Evolutionary conservation across 2,329 filamentous ascomycete species (phyloP).

Genomic region (Capronia americana): DNA sequence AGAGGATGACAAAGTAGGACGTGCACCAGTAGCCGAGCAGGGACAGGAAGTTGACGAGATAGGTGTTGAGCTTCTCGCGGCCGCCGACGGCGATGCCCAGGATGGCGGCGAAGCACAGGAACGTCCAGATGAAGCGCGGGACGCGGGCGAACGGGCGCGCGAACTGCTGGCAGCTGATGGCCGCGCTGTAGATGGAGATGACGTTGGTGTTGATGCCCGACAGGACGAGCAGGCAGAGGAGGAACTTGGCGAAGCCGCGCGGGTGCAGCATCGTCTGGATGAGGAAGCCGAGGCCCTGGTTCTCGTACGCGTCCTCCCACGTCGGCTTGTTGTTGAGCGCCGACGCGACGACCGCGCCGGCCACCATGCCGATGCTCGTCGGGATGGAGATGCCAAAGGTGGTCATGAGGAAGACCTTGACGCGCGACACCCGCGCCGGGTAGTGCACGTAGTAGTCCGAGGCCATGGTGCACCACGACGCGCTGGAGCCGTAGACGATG

Average conservation of each 20-base stretch:
- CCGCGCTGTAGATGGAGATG: conserved; percentile 51
- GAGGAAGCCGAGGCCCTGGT: conserved; percentile 54
- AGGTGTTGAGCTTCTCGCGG: conserved; percentile 51
- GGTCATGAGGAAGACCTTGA: conserved; percentile 53
- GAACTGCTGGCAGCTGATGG: conserved; percentile 50
- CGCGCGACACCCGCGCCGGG: conserved; percentile 31
- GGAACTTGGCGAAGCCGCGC: conserved; percentile 54
- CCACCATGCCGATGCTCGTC: conserved; percentile 58
- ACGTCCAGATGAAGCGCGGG: conserved; percentile 58
- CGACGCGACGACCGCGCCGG: conserved; percentile 53
- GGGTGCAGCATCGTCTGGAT: conserved; percentile 55
- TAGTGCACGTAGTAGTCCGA: conserved; percentile 41
- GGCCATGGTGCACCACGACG: conserved; percentile 40
- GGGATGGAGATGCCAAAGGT: conserved; percentile 57
- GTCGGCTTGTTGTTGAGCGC: conserved; percentile 51
- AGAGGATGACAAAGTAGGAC: conserved; percentile 57
- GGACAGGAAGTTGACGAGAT: conserved; percentile 57
- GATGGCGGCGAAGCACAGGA: conserved; percentile 54
- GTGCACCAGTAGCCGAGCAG: conserved; percentile 61
- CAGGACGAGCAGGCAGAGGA: conserved; percentile 49
- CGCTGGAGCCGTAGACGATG: conserved; percentile 37
- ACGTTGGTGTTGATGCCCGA: conserved; percentile 57
- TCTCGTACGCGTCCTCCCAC: conserved; percentile 50
- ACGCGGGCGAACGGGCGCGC: conserved; percentile 52
- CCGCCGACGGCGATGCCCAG: conserved; percentile 54